Evolutionary conservation across 129 eudicot species (phyloP), one percentile per base, ranked within the genome.

Genomic region (Kitagawia praeruptora): DNA sequence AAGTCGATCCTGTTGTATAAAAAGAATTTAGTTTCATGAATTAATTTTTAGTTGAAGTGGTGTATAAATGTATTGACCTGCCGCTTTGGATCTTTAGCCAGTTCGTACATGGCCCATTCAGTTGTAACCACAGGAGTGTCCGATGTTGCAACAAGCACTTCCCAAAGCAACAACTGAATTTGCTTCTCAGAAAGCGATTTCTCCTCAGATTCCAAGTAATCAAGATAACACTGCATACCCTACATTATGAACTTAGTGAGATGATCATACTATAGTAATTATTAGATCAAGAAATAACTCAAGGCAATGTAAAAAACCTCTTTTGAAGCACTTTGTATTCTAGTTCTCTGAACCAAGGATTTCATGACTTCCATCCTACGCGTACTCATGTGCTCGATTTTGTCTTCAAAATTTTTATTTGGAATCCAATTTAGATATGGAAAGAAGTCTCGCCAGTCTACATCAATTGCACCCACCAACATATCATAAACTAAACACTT

Each of bases 391-490:
- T 83, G 81, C 18, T 78, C n/a, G 0, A 86, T 76, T 75, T 76
- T 89, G 34, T 75, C 37, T 58, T 86, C 90, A 0, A 86, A 80
- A 49, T 13, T 61, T 67, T 25, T 14, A 67, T 85, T 86, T 27
- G 93, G 88, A 44, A 89, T 84, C 93, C 90, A 86, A 5, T 70
- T 83, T 8, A 89, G 82, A 66, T 83, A 89, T 3, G 93, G 93
- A 72, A 86, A 89, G 77, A 89, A 89, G 76, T 89, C 90, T 81
- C 93, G 85, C 93, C 93, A 89, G 74, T 89, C 90, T 15, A 89
- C 88, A 21, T 89, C 88, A 44, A 84, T 84, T 40, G 87, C 87
- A 40, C 87, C 93, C 85, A 82, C 82, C 87, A 89, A 64, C 11
- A 81, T 79, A 72, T 86, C 93, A 25, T 54, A 1, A 28, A 89